Evolutionary conservation across 768 basidiomycete genomes (phyloP).

Genomic region (Amanita exitialis): DNA sequence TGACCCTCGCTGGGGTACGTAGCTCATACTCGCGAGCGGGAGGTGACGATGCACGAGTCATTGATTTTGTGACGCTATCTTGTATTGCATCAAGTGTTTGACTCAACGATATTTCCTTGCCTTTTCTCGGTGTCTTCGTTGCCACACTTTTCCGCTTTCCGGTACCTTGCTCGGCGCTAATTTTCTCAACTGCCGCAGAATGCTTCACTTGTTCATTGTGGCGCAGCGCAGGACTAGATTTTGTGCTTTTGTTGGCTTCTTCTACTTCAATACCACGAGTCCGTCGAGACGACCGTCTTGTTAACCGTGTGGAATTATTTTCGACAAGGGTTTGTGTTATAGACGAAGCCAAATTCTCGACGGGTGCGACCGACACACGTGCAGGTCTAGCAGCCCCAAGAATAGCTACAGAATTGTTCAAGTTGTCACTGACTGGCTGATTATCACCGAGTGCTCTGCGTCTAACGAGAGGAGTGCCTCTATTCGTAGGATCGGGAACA

Average conservation of each 20-base stretch:
- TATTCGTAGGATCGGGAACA: not conserved
- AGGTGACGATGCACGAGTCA: not conserved
- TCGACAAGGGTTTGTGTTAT: not conserved
- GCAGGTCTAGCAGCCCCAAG: not conserved
- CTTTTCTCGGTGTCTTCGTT: not conserved
- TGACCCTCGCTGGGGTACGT: not conserved
- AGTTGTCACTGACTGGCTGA: not conserved
- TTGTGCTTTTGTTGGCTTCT: not conserved
- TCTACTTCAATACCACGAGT: not conserved
- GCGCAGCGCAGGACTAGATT: not conserved
- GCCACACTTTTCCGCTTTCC: not conserved
- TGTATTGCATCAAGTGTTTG: not conserved
- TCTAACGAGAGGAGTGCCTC: not conserved
- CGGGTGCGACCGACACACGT: not conserved
- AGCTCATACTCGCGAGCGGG: not conserved
- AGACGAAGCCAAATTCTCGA: not conserved
- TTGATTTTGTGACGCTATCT: constrained; percentile 8
- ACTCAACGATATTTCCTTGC: not conserved
- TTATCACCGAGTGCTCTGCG: not conserved
- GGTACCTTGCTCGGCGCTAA: not conserved
- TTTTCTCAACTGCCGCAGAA: not conserved
- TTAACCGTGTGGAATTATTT: not conserved
- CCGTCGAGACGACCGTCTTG: not conserved
- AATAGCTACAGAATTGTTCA: too few relatives aligned
- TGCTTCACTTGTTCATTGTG: not conserved